phyloP scores from a whole-genome alignment of 2,329 filamentous ascomycete species.

The Ophiosphaerella narmari region DNA sequence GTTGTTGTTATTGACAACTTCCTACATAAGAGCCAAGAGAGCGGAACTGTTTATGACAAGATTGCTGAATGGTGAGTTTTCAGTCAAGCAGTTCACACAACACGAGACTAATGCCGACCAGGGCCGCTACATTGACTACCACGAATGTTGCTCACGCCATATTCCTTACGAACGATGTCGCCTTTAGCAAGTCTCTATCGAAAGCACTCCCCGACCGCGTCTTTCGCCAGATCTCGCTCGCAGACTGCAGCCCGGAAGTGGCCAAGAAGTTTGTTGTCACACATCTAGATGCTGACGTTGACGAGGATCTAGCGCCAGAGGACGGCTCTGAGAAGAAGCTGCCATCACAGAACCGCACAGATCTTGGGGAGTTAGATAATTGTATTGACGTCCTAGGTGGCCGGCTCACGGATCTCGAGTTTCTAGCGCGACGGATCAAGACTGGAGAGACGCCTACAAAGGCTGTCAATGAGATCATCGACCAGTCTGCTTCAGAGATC shows the following conservation, averaged over 20 bases:
- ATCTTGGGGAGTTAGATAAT: conserved; percentile 74
- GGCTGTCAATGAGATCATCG: conserved; percentile 86
- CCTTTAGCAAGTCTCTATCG: conserved; percentile 83
- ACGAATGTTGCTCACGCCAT: conserved; percentile 92
- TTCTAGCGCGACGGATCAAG: conserved; percentile 86
- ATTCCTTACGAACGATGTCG: conserved; percentile 87
- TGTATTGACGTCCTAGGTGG: conserved; percentile 85
- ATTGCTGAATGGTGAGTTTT: conserved; percentile 69
- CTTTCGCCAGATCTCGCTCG: conserved; percentile 82
- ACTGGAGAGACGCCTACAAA: conserved; percentile 80
- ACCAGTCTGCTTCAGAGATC: conserved; percentile 86
- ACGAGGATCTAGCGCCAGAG: conserved; percentile 47
- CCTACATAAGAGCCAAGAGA: conserved; percentile 69
- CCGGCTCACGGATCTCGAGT: conserved; percentile 92
- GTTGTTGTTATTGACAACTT: conserved; percentile 94
- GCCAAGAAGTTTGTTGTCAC: conserved; percentile 90
- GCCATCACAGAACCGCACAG: conserved; percentile 54
- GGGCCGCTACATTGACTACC: conserved; percentile 80
- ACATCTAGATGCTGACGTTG: conserved; percentile 65
- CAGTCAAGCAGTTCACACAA: neutral
- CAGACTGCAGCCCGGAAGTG: conserved; percentile 80
- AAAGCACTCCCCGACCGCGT: conserved; percentile 89
- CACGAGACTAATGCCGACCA: conserved; percentile 17
- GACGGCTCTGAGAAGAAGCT: conserved; percentile 48
- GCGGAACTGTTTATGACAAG: conserved; percentile 56